Base-by-base conservation (phyloP, 1,284 basidiomycete species). In the Cryptococcus wingfieldii region DNA sequence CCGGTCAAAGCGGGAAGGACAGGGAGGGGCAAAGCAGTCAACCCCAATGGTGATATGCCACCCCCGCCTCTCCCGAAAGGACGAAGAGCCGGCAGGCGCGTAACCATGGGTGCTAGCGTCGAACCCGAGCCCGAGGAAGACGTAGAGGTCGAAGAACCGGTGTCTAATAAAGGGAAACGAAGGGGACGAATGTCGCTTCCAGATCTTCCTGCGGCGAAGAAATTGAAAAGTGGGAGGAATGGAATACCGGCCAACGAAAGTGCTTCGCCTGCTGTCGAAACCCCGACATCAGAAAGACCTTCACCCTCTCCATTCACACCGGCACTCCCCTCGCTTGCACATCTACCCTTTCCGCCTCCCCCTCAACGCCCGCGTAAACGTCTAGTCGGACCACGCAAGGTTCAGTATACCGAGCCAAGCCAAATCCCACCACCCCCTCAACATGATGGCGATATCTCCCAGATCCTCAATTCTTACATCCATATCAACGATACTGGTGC, bases 401-500 rank as follows among this genome's bases (percentile, higher is more conserved):
- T 68, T 18, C 71, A 77, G 2, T 81, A 86, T 55, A 83, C 89
- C 0, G 82, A 86, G 66, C 89, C 87, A 0, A 68, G 66, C 14
- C 90, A 94, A 71, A 78, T 79, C 13, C 86, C 87, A 1, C 79
- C 80, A 0, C 75, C 62, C 6, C 77, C 83, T 0, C 78, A 77
- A 46, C 81, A 82, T 62, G 80, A 79, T 12, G 79, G 80, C 2
- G 86, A 86, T 0, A 69, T 91, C 16, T 60, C 75, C 5, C 63
- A 76, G 0, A 81, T 86, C 47, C 72, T 93, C 13, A 70, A 79
- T 0, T 89, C 89, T 0, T 92, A 85, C 68, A 77, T 85, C 6
- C 69, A 70, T 44, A 53, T 79, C 44, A 76, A 79, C 39, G 79
- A 80, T 47, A 76, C 79, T n/a, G 83, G 84, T 3, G 58, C 64